Conservation (phyloP, 176 grass and related monocot species). For the Bonia amplexicaulis region DNA sequence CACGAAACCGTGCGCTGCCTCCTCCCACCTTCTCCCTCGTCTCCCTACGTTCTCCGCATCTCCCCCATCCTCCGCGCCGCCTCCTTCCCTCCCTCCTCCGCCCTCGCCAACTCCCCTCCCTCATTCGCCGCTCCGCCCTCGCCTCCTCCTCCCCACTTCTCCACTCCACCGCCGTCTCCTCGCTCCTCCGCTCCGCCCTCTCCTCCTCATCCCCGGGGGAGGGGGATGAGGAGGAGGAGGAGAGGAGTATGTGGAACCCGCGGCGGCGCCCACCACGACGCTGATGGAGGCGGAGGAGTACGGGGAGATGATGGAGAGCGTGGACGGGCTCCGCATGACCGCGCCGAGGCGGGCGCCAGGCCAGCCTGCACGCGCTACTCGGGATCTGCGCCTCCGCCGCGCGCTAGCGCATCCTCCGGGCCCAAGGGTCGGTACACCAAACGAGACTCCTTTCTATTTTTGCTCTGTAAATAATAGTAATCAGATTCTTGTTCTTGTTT, state of each 20-base stretch:
- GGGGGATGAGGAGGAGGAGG: not conserved
- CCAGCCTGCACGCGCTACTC: slow-evolving; percentile 68
- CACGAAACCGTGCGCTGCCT: no score
- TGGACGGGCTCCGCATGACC: slow-evolving; percentile 65
- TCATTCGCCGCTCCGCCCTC: no score
- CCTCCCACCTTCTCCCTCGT: no score
- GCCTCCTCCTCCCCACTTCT: no score
- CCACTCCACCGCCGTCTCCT: no score
- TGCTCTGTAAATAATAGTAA: not conserved
- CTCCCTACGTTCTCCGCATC: no score
- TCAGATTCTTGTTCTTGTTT: slow-evolving; percentile 24
- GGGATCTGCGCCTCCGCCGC: slow-evolving; percentile 57
- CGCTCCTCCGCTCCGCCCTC: no score
- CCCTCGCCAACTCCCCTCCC: no score
- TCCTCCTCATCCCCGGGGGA: not conserved
- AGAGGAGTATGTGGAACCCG: slow-evolving; percentile 8
- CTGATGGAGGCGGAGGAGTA: slow-evolving; percentile 98
- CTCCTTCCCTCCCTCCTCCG: no score
- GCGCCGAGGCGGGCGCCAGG: slow-evolving; percentile 55
- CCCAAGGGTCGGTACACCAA: slow-evolving; percentile 66
- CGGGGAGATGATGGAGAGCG: slow-evolving; percentile 99
- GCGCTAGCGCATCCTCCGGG: slow-evolving; percentile 64
- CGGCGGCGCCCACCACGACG: slow-evolving; percentile 40
- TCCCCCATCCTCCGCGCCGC: no score
- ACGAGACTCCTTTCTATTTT: not conserved